Evolutionary conservation across 805 yeast species (phyloP).

Genomic region (Metschnikowia kunwiensis): DNA sequence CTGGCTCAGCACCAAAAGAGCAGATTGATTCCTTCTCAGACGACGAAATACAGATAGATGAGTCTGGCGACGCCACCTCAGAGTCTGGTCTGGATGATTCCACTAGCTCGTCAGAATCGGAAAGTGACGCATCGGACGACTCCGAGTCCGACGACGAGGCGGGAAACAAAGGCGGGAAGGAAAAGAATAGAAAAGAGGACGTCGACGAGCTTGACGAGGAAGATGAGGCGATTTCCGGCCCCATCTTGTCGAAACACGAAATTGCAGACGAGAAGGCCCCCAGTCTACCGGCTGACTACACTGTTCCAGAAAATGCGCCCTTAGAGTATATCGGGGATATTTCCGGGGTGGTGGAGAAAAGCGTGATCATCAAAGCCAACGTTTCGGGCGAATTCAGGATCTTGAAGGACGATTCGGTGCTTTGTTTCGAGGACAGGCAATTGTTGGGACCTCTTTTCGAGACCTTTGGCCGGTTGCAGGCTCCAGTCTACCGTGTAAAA

Average conservation of each 20-base stretch:
- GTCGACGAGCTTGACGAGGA: slow-evolving; percentile 39
- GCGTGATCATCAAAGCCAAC: slow-evolving; percentile 67
- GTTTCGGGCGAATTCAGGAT: slow-evolving; percentile 83
- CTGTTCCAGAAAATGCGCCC: slow-evolving; percentile 55
- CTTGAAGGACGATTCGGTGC: slow-evolving; percentile 72
- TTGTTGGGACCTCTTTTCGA: slow-evolving; percentile 79
- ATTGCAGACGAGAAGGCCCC: slow-evolving; percentile 65
- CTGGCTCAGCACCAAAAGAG: not conserved
- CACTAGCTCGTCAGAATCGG: not conserved
- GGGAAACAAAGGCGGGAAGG: not conserved
- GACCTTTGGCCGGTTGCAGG: slow-evolving; percentile 81
- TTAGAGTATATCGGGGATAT: slow-evolving; percentile 72
- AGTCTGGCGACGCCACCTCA: slow-evolving; percentile 1
- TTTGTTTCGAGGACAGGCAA: slow-evolving; percentile 71
- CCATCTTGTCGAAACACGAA: slow-evolving; percentile 80
- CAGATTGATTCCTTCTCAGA: slow-evolving; percentile 13
- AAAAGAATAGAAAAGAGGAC: slow-evolving; percentile 3
- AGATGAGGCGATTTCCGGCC: slow-evolving; percentile 48
- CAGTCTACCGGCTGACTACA: slow-evolving; percentile 62
- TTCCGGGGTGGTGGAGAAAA: slow-evolving; percentile 64
- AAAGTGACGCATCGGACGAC: slow-evolving; percentile 4
- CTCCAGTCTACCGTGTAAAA: slow-evolving; percentile 77
- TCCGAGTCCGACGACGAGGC: slow-evolving; percentile 9
- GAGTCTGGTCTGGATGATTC: not conserved
- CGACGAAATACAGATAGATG: slow-evolving; percentile 16